phyloP scores from a whole-genome alignment of 2,329 filamentous ascomycete species.

The Fusarium oxysporum region DNA sequence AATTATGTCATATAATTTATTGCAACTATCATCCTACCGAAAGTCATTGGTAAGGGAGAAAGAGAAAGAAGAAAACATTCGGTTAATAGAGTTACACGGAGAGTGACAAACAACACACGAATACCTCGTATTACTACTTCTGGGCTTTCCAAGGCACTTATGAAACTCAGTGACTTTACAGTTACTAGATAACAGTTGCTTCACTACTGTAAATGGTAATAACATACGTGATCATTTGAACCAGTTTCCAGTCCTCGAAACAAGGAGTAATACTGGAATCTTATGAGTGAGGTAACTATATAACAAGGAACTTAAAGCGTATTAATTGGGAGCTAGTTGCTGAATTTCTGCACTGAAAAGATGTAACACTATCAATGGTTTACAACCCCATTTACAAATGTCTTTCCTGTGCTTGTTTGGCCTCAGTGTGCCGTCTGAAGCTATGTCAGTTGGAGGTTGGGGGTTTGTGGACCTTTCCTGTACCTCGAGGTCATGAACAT shows the following conservation, averaged over 20 bases:
- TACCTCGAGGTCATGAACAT: too few relatives aligned
- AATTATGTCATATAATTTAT: not conserved
- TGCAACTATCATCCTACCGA: not conserved
- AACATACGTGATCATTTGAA: not conserved
- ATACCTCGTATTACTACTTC: too few relatives aligned
- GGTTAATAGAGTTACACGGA: not conserved
- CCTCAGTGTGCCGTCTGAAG: not conserved
- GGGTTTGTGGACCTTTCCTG: not conserved
- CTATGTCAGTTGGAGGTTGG: not conserved
- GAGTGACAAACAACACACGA: not conserved
- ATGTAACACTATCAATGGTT: not conserved
- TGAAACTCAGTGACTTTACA: not conserved
- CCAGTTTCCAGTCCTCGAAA: not conserved
- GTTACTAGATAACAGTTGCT: not conserved
- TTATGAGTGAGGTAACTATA: not conserved
- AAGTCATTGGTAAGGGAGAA: not conserved
- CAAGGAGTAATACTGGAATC: not conserved
- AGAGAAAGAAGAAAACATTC: not conserved
- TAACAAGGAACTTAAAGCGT: not conserved
- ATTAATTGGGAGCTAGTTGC: not conserved
- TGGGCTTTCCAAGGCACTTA: not conserved
- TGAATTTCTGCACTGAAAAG: not conserved
- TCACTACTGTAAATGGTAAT: not conserved
- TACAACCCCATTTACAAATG: too few relatives aligned
- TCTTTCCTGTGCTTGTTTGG: not conserved